Conservation (phyloP, 2,329 filamentous ascomycete genomes). For the Colletotrichum tropicale region DNA sequence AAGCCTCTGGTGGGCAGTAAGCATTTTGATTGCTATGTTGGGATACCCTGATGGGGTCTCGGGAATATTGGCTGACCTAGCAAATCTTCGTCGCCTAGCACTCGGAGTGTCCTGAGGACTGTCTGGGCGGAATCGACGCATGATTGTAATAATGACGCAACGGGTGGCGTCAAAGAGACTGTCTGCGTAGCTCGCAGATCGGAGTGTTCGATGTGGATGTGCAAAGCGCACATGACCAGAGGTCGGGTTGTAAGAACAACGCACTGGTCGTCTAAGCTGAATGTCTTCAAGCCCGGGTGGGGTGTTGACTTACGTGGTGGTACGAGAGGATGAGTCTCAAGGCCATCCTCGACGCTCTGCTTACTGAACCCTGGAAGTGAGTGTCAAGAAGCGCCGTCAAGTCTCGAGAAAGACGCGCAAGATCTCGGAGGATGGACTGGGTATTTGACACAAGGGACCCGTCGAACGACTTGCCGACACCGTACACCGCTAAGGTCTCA, state of each 20-base stretch:
- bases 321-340: slow-evolving; percentile 24
- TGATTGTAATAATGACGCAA: slow-evolving; percentile 15
- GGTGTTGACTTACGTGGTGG: slow-evolving; percentile 18
- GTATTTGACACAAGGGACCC: slow-evolving; percentile 18
- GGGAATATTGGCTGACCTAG: slow-evolving; percentile 8
- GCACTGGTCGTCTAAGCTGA: background rate
- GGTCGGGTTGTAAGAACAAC: slow-evolving; percentile 20
- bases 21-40: slow-evolving; percentile 8
- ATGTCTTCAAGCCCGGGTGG: fast-evolving
- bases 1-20: slow-evolving; percentile 29
- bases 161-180: slow-evolving; percentile 7
- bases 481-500: slow-evolving; percentile 7
- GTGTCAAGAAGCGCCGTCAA: slow-evolving; percentile 16
- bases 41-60: fast-evolving
- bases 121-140: slow-evolving; percentile 22
- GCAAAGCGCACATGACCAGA: slow-evolving; percentile 26
- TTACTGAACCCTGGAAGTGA: slow-evolving; percentile 19
- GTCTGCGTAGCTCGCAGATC: slow-evolving; percentile 5
- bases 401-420: slow-evolving; percentile 16
- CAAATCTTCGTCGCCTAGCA: slow-evolving; percentile 28
- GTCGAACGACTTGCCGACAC: slow-evolving; percentile 20
- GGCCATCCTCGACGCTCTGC: slow-evolving; percentile 20
- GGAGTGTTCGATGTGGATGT: slow-evolving; percentile 27
- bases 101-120: slow-evolving; percentile 17
- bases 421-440: slow-evolving; percentile 17